phyloP scores from a whole-genome alignment of 768 basidiomycete species.

The Tephrocybe sp. region DNA sequence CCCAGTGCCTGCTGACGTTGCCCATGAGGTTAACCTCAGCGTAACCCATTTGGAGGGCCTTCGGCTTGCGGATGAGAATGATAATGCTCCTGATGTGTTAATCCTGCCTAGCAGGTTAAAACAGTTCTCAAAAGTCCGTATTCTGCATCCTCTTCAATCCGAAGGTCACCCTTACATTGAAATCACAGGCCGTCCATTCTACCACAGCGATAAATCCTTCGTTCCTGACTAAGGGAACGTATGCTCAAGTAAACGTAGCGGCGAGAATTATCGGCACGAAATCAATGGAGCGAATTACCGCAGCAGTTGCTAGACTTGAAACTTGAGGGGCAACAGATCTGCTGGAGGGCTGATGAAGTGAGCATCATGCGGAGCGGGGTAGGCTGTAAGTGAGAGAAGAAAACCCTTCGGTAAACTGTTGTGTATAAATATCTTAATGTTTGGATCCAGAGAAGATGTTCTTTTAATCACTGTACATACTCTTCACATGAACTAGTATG shows the following conservation, averaged over 20 bases:
- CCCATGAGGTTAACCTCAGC: conserved; percentile 87
- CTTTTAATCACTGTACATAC: too few relatives aligned
- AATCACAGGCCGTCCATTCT: conserved; percentile 66
- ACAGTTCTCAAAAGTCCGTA: conserved; percentile 81
- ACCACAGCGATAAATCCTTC: conserved; percentile 88
- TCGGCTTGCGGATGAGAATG: conserved; percentile 34
- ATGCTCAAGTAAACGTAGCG: conserved; percentile 44
- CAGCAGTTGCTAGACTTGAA: conserved; percentile 29
- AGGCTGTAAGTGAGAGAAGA: too few relatives aligned
- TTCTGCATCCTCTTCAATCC: neutral
- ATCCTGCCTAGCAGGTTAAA: conserved; percentile 87
- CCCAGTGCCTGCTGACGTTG: conserved; percentile 74
- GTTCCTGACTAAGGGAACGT: conserved; percentile 62
- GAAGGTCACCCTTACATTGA: neutral
- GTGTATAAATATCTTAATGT: too few relatives aligned
- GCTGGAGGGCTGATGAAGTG: neutral
- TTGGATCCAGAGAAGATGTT: too few relatives aligned
- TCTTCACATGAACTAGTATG: too few relatives aligned
- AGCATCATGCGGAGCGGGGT: too few relatives aligned
- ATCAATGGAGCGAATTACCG: conserved; percentile 33
- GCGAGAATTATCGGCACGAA: conserved; percentile 20
- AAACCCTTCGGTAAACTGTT: too few relatives aligned
- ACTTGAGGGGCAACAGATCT: neutral
- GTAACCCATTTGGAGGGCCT: conserved; percentile 67
- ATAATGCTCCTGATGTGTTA: conserved; percentile 77